Percentiles rank a stretch among this genome's conserved stretches.
These are phyloP conservation scores for Mycena polygramma DNA, from an alignment of 768 basidiomycete species.

Conservation along the genomic window DNA sequence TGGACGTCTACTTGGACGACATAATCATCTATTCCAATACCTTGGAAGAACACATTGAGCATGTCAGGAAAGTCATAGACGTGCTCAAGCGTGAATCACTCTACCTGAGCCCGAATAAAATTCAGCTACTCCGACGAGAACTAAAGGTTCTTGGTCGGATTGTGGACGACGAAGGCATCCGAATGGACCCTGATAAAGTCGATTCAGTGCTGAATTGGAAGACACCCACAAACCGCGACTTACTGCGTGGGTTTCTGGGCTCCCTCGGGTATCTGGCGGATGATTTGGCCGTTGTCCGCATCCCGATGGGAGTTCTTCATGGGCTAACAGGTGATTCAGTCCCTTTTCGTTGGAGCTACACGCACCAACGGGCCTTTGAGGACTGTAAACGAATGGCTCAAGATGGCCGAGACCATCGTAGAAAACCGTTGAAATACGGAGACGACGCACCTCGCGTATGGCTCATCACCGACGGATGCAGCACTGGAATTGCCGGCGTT, in stretches of 20 bases:
- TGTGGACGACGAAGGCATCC: constrained; percentile 53
- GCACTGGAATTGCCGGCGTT: constrained; percentile 11
- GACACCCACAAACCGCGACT: constrained; percentile 35
- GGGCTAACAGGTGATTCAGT: constrained; percentile 2
- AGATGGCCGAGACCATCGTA: constrained; percentile 37
- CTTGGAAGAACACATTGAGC: constrained; percentile 47
- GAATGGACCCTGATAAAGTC: constrained; percentile 60
- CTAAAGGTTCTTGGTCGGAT: constrained; percentile 50
- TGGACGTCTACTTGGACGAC: constrained; percentile 48
- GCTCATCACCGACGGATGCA: constrained; percentile 19
- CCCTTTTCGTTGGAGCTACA: constrained; percentile 14
- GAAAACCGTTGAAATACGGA: constrained; percentile 39
- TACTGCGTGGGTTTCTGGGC: constrained; percentile 47
- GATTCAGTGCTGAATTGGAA: constrained; percentile 52
- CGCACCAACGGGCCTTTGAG: constrained; percentile 32
- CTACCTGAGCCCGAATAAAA: constrained; percentile 51
- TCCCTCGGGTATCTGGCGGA: constrained; percentile 47
- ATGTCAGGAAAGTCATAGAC: constrained; percentile 49
- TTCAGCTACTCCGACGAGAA: constrained; percentile 44
- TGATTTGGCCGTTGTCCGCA: constrained; percentile 47
- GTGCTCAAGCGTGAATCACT: constrained; percentile 47
- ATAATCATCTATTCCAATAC: constrained; percentile 57
- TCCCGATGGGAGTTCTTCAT: constrained; percentile 55
- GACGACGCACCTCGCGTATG: constrained; percentile 2
- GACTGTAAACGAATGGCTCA: constrained; percentile 47